Evolutionary conservation across 331 rosid genomes (phyloP).

Genomic region (Quercus phellos): DNA sequence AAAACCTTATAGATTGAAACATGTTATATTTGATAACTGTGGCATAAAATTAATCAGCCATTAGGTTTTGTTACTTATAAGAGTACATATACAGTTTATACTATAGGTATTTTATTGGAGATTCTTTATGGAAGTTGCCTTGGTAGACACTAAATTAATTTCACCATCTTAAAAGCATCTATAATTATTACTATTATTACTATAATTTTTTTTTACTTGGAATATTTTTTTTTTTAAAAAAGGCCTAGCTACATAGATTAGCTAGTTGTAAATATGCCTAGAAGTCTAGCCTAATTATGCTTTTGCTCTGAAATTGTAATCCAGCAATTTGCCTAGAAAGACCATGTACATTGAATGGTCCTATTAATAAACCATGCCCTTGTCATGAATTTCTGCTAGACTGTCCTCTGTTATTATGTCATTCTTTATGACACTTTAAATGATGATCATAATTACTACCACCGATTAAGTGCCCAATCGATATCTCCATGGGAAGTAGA

Average conservation of each 20-base stretch:
- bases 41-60: not conserved
- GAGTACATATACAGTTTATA: not conserved
- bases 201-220: not conserved
- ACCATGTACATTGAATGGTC: not conserved
- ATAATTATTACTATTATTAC: too few species aligned
- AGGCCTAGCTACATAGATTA: not conserved
- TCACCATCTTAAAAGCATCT: not conserved
- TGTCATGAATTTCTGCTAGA: not conserved
- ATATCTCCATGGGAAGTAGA: too few species aligned
- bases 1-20: not conserved
- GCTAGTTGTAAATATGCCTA: not conserved
- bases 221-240: not conserved
- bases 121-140: not conserved
- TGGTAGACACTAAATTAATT: not conserved
- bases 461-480: too few species aligned
- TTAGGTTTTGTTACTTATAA: not conserved
- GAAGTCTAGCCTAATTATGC: not conserved
- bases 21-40: slow-evolving; percentile 7
- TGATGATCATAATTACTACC: too few species aligned
- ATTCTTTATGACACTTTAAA: too few species aligned
- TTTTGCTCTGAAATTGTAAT: not conserved
- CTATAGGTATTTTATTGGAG: not conserved
- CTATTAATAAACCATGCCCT: not conserved
- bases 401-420: not conserved
- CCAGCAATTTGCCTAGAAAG: not conserved